Base-by-base conservation (phyloP, 306 rosid species). In the Quercus suber region DNA sequence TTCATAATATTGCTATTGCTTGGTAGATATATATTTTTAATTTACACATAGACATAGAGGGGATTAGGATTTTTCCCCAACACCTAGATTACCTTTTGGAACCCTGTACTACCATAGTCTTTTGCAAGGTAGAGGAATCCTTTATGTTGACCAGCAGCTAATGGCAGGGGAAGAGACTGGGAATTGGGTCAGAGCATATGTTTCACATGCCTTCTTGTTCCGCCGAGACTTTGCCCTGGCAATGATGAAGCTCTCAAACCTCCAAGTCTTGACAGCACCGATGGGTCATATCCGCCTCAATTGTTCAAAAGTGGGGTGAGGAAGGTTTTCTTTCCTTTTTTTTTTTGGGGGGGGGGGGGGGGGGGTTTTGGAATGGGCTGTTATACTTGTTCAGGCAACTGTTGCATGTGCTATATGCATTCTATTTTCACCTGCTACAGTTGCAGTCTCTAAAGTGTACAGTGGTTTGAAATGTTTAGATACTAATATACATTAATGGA, bases 191-290 rank as follows among this genome's bases (percentile, higher is more conserved):
- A 74, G 72, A 73, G 81, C 80, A 49, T 82, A 84, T 74, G 88
- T 87, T 72, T 55, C 65, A 4, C 53, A 82, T 70, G 67, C 76
- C 71, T 78, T 78, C 37, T 73, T 80, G 71, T 89, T 89, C 70
- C 74, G 30, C 23, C 78, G 14, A 58, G 63, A 86, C 63, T 88
- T 86, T 19, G 71, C 89, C 67, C 35, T 57, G 55, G 85, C 78
- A 76, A 86, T 80, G 84, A 86, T 86, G 79, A 85, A 85, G 74
- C 90, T 82, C 77, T 80, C 85, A 6, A 73, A 84, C 73, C 86
- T 79, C 63, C 83, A 19, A 18, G 87, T 86, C 67, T 78, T 86
- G 84, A 86, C 81, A 55, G 52, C 11, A 37, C 86, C 84, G 52
- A 23, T 70, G 71, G 84, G 89, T 78, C 90, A 82, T 77, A 84